These are phyloP conservation scores for Dactylellina sp. DNA, from an alignment of 2,329 filamentous ascomycete species.

Conservation along the genomic window DNA sequence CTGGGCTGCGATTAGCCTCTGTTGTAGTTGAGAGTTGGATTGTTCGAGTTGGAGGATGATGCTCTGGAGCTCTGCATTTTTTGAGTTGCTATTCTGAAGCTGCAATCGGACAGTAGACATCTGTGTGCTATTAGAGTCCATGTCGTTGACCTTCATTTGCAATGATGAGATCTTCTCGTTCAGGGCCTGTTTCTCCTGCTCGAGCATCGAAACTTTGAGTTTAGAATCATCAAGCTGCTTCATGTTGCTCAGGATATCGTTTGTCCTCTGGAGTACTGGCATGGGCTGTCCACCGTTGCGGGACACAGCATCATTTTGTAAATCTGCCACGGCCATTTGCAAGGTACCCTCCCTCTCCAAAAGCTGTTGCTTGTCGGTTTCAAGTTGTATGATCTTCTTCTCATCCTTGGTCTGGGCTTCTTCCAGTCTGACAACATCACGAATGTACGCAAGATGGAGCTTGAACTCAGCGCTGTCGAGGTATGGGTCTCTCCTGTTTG, in stretches of 20 bases:
- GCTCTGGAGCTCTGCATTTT: slow-evolving; percentile 49
- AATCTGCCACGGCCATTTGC: slow-evolving; percentile 47
- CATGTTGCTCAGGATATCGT: slow-evolving; percentile 51
- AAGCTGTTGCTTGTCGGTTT: slow-evolving; percentile 35
- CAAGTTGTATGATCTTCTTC: slow-evolving; percentile 34
- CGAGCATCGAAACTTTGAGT: slow-evolving; percentile 52
- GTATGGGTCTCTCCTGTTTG: slow-evolving; percentile 50
- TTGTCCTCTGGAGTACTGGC: slow-evolving; percentile 40
- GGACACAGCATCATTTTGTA: slow-evolving; percentile 45
- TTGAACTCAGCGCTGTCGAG: slow-evolving; percentile 57
- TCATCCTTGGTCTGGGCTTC: slow-evolving; percentile 42
- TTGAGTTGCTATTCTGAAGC: slow-evolving; percentile 47
- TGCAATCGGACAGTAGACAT: slow-evolving; percentile 50
- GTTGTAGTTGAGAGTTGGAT: slow-evolving; percentile 41
- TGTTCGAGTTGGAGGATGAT: slow-evolving; percentile 46
- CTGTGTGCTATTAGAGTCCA: slow-evolving; percentile 31
- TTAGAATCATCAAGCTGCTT: slow-evolving; percentile 53
- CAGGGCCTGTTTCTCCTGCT: slow-evolving; percentile 52
- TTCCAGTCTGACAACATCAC: slow-evolving; percentile 45
- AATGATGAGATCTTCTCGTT: slow-evolving; percentile 41
- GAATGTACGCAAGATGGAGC: slow-evolving; percentile 55
- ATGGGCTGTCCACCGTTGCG: slow-evolving; percentile 44
- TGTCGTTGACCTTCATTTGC: slow-evolving; percentile 50
- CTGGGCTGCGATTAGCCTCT: slow-evolving; percentile 39
- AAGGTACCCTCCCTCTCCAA: slow-evolving; percentile 39